Evolutionary conservation across 2,329 filamentous ascomycete species (phyloP).

Genomic region (Byssochlamys sp.): DNA sequence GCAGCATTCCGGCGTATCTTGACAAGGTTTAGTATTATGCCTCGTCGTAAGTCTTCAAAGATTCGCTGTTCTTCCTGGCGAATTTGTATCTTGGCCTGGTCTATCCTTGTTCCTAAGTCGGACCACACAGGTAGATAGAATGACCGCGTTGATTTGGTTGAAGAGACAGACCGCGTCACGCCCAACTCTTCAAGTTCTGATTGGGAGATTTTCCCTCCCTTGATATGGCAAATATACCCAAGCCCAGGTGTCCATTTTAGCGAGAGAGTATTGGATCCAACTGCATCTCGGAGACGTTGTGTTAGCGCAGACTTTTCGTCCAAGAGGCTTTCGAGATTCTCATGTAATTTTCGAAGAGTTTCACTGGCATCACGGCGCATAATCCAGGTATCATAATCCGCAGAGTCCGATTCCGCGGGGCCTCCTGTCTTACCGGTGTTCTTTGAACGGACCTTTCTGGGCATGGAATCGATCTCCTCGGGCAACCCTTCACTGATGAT

Average conservation of each 20-base stretch:
- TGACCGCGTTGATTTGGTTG: conserved; percentile 73
- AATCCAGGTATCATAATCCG: conserved; percentile 49
- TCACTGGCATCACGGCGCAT: conserved; percentile 59
- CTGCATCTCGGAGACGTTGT: conserved; percentile 50
- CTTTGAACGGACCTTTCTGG: conserved; percentile 38
- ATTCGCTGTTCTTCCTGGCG: conserved; percentile 74
- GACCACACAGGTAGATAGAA: conserved; percentile 83
- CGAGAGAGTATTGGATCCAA: conserved; percentile 57
- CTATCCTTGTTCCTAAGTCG: conserved; percentile 64
- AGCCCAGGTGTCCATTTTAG: conserved; percentile 79
- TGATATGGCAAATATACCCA: conserved; percentile 84
- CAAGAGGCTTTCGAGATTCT: conserved; percentile 51
- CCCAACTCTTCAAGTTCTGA: conserved; percentile 32
- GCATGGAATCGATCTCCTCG: conserved; percentile 46
- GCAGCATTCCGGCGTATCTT: conserved; percentile 78
- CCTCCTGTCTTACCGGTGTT: conserved; percentile 16
- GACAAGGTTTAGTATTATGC: conserved; percentile 71
- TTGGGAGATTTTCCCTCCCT: conserved; percentile 59
- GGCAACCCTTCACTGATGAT: conserved; percentile 55
- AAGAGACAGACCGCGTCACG: conserved; percentile 54
- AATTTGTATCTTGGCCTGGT: conserved; percentile 68
- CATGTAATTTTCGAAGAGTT: conserved; percentile 58
- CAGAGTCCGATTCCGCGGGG: conserved; percentile 25
- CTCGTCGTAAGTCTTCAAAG: conserved; percentile 62
- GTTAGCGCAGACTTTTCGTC: conserved; percentile 53